A percentile compares a stretch with the other conserved stretches of the same genome.
These are phyloP conservation scores for Gracilaria caudata DNA, from an alignment of 23 red algal genomes.

Conservation along the genomic window DNA sequence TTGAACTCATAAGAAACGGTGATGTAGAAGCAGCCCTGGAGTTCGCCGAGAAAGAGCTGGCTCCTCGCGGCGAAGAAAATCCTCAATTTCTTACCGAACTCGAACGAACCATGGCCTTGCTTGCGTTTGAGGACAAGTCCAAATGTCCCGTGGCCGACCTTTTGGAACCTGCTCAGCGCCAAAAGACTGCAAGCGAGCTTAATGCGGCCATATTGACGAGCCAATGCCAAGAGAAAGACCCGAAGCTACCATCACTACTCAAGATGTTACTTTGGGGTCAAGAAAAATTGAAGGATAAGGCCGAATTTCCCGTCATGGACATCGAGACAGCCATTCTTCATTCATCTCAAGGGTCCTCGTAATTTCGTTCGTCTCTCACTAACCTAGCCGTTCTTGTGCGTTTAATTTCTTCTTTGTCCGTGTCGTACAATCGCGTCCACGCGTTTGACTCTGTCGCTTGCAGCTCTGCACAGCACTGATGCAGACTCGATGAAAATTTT, in stretches of 20 bases:
- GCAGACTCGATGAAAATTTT: background rate
- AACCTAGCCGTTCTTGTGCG: slow-evolving; percentile 9
- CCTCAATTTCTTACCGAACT: slow-evolving; percentile 90
- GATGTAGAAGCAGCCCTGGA: slow-evolving; percentile 78
- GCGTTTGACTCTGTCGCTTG: background rate
- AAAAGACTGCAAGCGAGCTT: slow-evolving; percentile 90
- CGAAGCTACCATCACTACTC: slow-evolving; percentile 81
- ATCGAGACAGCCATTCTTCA: slow-evolving; percentile 59
- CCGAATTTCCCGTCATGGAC: slow-evolving; percentile 80
- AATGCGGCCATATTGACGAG: slow-evolving; percentile 95
- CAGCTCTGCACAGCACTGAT: background rate
- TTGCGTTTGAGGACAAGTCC: slow-evolving; percentile 86
- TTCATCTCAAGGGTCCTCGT: slow-evolving; percentile 38
- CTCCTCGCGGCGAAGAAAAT: slow-evolving; percentile 85
- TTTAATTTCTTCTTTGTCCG: slow-evolving; percentile 23
- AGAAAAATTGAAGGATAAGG: slow-evolving; percentile 77
- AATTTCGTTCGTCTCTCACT: slow-evolving; percentile 25
- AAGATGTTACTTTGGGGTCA: slow-evolving; percentile 86
- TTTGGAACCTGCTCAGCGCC: slow-evolving; percentile 75
- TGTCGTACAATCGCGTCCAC: background rate
- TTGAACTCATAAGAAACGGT: slow-evolving; percentile 93
- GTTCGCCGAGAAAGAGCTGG: slow-evolving; percentile 95
- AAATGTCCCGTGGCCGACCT: slow-evolving; percentile 77
- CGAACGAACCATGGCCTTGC: slow-evolving; percentile 91
- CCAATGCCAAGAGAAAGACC: slow-evolving; percentile 89